Base-by-base conservation (phyloP, 768 basidiomycete genomes). In the Russula griseocarnosa region DNA sequence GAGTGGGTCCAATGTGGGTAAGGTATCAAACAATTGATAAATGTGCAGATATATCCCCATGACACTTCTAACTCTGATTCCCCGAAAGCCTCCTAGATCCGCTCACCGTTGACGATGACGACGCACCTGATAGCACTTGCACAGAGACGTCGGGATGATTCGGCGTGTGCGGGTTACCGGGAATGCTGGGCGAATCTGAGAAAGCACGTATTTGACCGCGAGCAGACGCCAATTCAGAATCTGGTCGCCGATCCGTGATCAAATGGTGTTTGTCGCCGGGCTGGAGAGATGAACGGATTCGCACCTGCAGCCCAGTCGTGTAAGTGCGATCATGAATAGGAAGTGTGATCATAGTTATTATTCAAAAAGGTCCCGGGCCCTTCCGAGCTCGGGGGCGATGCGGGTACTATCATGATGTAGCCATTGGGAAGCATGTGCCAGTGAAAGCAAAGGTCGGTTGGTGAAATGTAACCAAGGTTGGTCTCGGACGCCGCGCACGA, bases 81-180 rank as follows among this genome's bases (percentile, higher is more conserved):
- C n/a, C n/a, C n/a, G 1, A 61, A 44, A 50, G 40, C 50, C n/a
- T n/a, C n/a, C n/a, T n/a, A n/a, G n/a, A n/a, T n/a, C n/a, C n/a
- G n/a, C n/a, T n/a, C n/a, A n/a, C n/a, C n/a, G n/a, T n/a, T n/a
- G n/a, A n/a, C n/a, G n/a, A n/a, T n/a, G n/a, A n/a, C 22, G 68
- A 55, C 49, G 62, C 54, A 49, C 67, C 65, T 49, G 79, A 76
- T 54, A 89, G 77, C 58, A 89, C 84, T 76, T 85, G 88, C 67
- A 92, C 77, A 75, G 86, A 89, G 67, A 93, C 93, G 71, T 93
- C 92, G 70, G 83, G 84, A 60, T 84, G 78, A 71, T 89, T 84
- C 60, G 92, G 92, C 22, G 91, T 93, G 60, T 90, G 90, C 24
- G 90, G 89, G 72, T 92, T 89, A 7, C 67, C 67, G 49, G 86